Evolutionary conservation across 2,329 filamentous ascomycete species (phyloP), one percentile per base, ranked within the genome.

Genomic region (Samsoniella hepiali): DNA sequence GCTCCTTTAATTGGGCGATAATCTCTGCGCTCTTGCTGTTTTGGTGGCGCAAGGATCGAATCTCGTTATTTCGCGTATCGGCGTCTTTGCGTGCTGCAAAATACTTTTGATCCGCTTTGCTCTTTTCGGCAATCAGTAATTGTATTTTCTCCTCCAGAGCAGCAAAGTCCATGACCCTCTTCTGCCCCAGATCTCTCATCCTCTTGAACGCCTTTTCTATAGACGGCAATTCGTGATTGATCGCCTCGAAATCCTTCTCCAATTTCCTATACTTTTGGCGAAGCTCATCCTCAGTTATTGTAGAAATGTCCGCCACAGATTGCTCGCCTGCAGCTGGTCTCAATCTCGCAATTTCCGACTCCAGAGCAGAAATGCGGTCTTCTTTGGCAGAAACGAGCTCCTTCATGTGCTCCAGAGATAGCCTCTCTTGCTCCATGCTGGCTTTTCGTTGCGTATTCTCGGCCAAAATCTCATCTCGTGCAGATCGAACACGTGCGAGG

Each of bases 51-150:
- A 97, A 79, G 3, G 88, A 85, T 68, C 91, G 84, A 54, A 96
- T 88, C 76, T 98, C 94, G 64, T 85, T 83, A 64, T 93, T 89
- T 58, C 92, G 85, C 51, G 90, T 88, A 71, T 98, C 94, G 72
- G 94, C 96, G 69, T 93, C 90, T 74, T 97, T 97, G 82, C 96
- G 93, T 9, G 93, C 92, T 1, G 91, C 91, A 75, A 98, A 98
- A 74, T 96, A 99, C 76, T 98, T 98, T 72, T 98, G 94, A 72
- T 99, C 95, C 1, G 94, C 94, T 76, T 97, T 98, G 67, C 89
- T 88, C 79, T 99, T 99, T 76, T 99, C 93, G 0, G 92, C 91
- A 47, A 86, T 86, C 27, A 96, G 79, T 31, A 90, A 81, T 22
- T 86, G 79, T 44, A 94, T 81, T 66, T 89, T 90, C 63, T 97